A percentile compares a stretch with the other conserved stretches of the same genome.
Conservation (phyloP, 164 flowering plant genomes). For the Vitis rotundifolia region DNA sequence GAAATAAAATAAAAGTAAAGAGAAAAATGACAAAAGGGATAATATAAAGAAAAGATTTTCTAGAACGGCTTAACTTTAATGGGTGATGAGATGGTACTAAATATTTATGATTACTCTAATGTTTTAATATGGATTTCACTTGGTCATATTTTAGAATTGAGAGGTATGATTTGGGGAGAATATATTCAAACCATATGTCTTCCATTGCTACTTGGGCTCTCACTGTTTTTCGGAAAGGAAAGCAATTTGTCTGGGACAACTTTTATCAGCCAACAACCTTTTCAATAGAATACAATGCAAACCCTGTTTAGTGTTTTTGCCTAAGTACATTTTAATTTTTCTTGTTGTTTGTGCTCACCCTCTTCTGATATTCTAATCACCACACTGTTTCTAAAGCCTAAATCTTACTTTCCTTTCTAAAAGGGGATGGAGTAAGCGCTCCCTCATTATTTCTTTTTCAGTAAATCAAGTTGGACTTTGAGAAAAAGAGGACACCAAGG, state of each 20-base stretch:
- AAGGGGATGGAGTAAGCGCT: conserved; percentile 21
- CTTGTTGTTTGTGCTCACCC: conserved; percentile 35
- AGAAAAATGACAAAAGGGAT: background rate
- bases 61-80: background rate
- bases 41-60: background rate
- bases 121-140: too few species aligned
- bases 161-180: background rate
- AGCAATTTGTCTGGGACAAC: conserved; percentile 14
- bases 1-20: background rate
- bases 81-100: background rate
- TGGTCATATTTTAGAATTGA: too few species aligned
- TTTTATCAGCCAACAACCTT: conserved; percentile 18
- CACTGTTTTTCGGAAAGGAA: conserved; percentile 19
- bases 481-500: conserved; percentile 12
- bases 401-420: conserved; percentile 16
- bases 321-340: conserved; percentile 27
- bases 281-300: conserved; percentile 32
- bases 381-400: conserved; percentile 5
- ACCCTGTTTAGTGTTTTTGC: background rate
- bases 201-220: background rate
- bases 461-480: conserved; percentile 23
- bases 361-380: conserved; percentile 8
- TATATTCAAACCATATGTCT: conserved; percentile 4
- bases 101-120: background rate
- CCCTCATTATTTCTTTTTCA: conserved; percentile 15